Evolutionary conservation across 257 asterid species (phyloP).

Genomic region (Solanum pennellii): DNA sequence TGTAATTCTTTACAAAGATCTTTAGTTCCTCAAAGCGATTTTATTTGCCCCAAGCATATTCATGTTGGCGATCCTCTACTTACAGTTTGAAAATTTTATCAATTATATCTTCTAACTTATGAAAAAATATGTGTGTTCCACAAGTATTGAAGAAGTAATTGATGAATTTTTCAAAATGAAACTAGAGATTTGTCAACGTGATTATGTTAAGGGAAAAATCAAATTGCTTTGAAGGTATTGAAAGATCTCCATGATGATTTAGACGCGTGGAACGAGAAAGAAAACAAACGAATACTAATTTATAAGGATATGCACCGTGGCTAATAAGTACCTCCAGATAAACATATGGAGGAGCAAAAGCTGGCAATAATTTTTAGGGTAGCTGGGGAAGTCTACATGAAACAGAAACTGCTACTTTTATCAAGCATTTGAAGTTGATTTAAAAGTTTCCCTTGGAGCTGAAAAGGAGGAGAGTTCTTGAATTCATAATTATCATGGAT

Average conservation of each 20-base stretch:
- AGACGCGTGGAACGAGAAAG: not conserved
- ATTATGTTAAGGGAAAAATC: not conserved
- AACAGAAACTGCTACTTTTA: no score
- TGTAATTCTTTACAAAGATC: not conserved
- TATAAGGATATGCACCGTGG: not conserved
- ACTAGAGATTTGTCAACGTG: not conserved
- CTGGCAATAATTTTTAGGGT: no score
- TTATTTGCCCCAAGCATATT: no score
- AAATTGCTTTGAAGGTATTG: not conserved
- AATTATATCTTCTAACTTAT: not conserved
- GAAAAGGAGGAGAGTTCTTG: no score
- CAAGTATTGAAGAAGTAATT: not conserved
- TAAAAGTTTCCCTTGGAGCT: not conserved
- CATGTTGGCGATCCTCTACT: no score
- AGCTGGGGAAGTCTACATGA: not conserved
- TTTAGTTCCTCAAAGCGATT: not conserved
- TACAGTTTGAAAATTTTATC: no score
- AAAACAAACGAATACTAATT: not conserved
- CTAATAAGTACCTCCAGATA: not conserved
- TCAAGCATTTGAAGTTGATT: not conserved
- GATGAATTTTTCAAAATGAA: no score
- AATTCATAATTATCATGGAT: no score
- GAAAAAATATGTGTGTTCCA: not conserved
- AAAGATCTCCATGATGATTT: not conserved
- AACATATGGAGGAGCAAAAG: not conserved